Percentiles rank a stretch among this genome's conserved stretches.
These are phyloP conservation scores for Beauveria caledonica DNA, from an alignment of 2,329 filamentous ascomycete species.

Conservation along the genomic window DNA sequence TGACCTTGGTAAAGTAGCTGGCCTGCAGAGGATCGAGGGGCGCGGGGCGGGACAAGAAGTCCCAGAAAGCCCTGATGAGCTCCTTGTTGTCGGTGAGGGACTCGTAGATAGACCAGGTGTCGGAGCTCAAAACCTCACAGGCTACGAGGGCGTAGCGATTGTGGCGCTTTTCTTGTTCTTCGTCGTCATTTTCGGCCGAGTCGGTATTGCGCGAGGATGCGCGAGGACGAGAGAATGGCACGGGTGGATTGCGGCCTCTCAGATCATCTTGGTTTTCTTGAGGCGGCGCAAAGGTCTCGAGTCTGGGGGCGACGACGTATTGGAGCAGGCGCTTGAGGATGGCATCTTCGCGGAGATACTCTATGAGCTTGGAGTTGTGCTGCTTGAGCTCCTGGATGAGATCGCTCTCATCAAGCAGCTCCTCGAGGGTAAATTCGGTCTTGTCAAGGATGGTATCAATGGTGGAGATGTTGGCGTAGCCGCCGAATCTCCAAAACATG, in stretches of 20 bases:
- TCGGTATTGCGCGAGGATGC: constrained; percentile 45
- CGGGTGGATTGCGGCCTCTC: constrained; percentile 33
- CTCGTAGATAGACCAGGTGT: constrained; percentile 95
- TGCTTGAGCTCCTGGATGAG: constrained; percentile 96
- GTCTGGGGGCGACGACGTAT: constrained; percentile 79
- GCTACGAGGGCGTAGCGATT: constrained; percentile 91
- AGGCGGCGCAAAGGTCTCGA: constrained; percentile 46
- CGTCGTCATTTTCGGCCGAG: constrained; percentile 44
- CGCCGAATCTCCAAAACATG: constrained; percentile 99
- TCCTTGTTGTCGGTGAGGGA: constrained; percentile 78
- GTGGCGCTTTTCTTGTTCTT: constrained; percentile 81
- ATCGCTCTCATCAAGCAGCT: constrained; percentile 91
- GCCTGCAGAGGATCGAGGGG: constrained; percentile 89
- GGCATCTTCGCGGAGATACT: constrained; percentile 83
- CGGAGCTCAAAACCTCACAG: constrained; percentile 87
- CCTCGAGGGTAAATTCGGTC: constrained; percentile 89
- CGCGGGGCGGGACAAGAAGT: constrained; percentile 73
- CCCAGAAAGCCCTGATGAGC: constrained; percentile 79
- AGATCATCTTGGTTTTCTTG: constrained; percentile 44
- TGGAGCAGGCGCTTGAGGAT: constrained; percentile 79
- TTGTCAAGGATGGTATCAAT: constrained; percentile 97
- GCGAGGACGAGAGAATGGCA: constrained; percentile 43
- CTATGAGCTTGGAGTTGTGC: constrained; percentile 94
- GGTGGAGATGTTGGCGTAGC: constrained; percentile 93
- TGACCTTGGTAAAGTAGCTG: constrained; percentile 97